Evolutionary conservation across 208 protist species (phyloP).

Genomic region (Trypanosoma cruzi): DNA sequence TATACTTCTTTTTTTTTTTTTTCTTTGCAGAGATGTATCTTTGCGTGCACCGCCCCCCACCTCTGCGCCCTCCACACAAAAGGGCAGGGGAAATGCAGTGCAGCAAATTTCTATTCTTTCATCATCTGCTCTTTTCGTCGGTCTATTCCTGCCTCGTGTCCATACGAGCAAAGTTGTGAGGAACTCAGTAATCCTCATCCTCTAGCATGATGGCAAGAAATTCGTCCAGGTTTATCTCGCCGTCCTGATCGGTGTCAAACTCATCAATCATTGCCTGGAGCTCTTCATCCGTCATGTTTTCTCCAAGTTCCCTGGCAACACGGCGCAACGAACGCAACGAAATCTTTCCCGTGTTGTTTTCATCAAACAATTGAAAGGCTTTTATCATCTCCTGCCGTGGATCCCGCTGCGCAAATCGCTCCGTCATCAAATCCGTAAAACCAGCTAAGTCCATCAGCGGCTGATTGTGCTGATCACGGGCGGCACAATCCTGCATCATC

Average conservation of each 20-base stretch:
- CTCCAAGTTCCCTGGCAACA: conserved; percentile 94
- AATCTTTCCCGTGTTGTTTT: conserved; percentile 96
- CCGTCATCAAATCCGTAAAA: conserved; percentile 94
- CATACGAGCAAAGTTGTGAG: not conserved
- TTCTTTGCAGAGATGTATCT: not conserved
- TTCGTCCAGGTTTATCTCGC: conserved; percentile 95
- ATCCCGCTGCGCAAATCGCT: conserved; percentile 93
- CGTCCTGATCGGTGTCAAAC: conserved; percentile 96
- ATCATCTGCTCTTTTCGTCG: not conserved
- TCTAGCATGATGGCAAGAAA: conserved; percentile 97
- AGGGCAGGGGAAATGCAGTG: not conserved
- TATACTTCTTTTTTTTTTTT: too few species aligned
- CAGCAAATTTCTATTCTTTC: not conserved
- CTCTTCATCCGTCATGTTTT: conserved; percentile 97
- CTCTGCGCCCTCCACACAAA: not conserved
- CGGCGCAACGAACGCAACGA: conserved; percentile 93
- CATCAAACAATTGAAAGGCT: conserved; percentile 97
- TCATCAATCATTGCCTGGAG: conserved; percentile 98
- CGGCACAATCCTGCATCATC: conserved; percentile 88
- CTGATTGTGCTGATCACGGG: conserved; percentile 79
- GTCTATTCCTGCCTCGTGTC: not conserved
- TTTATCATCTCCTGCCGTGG: conserved; percentile 95
- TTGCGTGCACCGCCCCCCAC: not conserved
- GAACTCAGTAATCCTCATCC: conserved; percentile 86
- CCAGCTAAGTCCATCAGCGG: conserved; percentile 90